Conservation (phyloP, 306 rosid species). For the Elaeagnus macrophylla region DNA sequence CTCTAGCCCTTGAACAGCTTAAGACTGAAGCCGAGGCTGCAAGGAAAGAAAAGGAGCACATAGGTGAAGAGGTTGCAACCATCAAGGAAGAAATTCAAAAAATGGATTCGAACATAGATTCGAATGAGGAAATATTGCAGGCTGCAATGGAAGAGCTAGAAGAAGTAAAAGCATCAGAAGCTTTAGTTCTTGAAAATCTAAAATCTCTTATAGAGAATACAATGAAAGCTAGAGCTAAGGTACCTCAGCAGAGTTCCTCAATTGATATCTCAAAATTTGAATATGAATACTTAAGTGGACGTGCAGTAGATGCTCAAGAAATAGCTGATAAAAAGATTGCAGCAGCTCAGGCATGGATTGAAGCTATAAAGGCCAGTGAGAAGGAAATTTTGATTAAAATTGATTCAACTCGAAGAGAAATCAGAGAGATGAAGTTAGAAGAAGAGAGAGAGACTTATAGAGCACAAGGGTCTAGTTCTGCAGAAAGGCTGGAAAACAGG, state of each 20-base stretch:
- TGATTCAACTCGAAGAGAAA: constrained; percentile 46
- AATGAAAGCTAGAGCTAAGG: constrained; percentile 44
- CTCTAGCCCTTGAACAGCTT: constrained; percentile 45
- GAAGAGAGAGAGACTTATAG: constrained; percentile 31
- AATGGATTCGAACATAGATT: constrained; percentile 48
- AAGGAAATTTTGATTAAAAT: constrained; percentile 51
- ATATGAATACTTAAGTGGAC: constrained; percentile 57
- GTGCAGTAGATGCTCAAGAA: constrained; percentile 62
- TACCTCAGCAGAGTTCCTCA: constrained; percentile 41
- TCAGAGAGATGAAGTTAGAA: constrained; percentile 37
- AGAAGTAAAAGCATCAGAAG: constrained; percentile 49
- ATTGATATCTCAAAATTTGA: constrained; percentile 78
- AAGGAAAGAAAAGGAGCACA: constrained; percentile 39
- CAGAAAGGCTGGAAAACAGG: constrained; percentile 27
- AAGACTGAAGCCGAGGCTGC: constrained; percentile 48
- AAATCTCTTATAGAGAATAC: constrained; percentile 44
- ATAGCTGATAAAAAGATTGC: constrained; percentile 80
- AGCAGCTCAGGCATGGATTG: constrained; percentile 78
- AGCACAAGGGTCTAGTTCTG: constrained; percentile 28
- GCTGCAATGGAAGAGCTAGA: constrained; percentile 61
- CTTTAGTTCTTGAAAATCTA: constrained; percentile 51
- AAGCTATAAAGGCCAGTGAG: constrained; percentile 86
- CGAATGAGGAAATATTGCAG: constrained; percentile 51
- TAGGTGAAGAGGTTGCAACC: constrained; percentile 34
- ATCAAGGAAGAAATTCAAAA: constrained; percentile 36